Base-by-base conservation (phyloP, 495 filamentous ascomycete species). In the Penicillium steckii region DNA sequence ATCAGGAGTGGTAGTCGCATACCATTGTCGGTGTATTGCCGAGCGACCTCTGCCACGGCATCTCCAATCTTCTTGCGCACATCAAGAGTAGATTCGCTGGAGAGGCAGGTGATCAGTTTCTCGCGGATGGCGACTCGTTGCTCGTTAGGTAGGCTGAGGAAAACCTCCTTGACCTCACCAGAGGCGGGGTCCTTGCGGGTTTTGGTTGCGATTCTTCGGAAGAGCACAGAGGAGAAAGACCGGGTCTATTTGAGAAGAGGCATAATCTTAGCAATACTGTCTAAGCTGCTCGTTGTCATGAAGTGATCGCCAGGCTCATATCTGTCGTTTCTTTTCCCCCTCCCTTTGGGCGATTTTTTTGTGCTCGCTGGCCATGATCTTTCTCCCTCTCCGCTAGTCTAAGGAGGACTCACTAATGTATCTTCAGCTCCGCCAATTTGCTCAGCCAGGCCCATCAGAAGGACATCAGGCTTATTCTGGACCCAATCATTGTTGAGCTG, bases 41-140 rank as follows among this genome's bases (percentile, higher is more conserved):
- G 85, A 26, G 92, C 95, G 38, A 97, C 75, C 66, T 99, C 95
- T 6, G 95, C 95, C 53, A 97, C 86, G 2, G 94, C 91, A 70
- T 99, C 95, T 48, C 91, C 92, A 65, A 97, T 88, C 72, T 97
- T 99, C 68, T 95, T 95, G 64, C 95, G 80, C 29, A 95, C 88
- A 13, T 82, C 70, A 38, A 81, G 76, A 18, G 86, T 77, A 6
- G 77, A 71, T 71, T 97, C 95, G 38, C 69, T 74, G 35, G 83
- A 81, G 44, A 97, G 73, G 50, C 85, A 86, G 53, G 86, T 80
- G 19, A 99, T 76, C 32, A 97, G 75, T 66, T 91, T 93, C 52
- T 85, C 78, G 47, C 90, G 81, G 56, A 97, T 97, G 48, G 80
- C 84, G 24, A 82, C 67, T 55, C 85, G 85, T 61, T 94, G 85